Percentiles rank a stretch among this genome's conserved stretches.
These are phyloP conservation scores for Coffea humblotiana DNA, from an alignment of 305 asterid genomes.

Conservation along the genomic window DNA sequence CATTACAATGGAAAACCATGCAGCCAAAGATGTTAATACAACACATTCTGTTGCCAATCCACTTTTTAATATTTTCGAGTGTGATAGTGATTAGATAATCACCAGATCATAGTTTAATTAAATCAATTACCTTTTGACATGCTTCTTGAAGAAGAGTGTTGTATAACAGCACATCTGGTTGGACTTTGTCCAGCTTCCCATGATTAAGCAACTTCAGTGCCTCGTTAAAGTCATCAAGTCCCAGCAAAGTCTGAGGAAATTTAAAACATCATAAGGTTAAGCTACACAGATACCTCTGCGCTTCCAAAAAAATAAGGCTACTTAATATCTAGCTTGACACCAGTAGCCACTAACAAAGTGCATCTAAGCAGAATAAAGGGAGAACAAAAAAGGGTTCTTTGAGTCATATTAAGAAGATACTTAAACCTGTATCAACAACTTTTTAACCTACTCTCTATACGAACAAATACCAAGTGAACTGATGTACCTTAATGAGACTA, in stretches of 20 bases:
- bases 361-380: neutral
- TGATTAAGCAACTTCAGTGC: constrained; percentile 54
- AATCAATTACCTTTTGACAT: constrained; percentile 48
- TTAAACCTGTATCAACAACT: neutral
- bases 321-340: too few species aligned
- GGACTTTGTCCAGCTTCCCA: constrained; percentile 48
- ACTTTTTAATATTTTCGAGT: neutral
- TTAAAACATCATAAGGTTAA: constrained; percentile 18
- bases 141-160: constrained; percentile 72
- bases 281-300: neutral
- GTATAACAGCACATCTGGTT: constrained; percentile 58
- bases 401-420: neutral
- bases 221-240: constrained; percentile 47
- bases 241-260: constrained; percentile 50
- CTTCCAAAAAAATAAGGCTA: neutral
- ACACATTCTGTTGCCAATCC: neutral
- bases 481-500: constrained; percentile 63
- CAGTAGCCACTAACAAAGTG: neutral
- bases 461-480: neutral
- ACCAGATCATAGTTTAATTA: neutral
- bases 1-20: neutral
- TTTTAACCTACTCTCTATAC: constrained; percentile 5
- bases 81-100: neutral
- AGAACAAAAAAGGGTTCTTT: neutral
- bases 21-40: neutral